Percentiles rank a stretch among this genome's conserved stretches.
These are phyloP conservation scores for Tuber microsphaerosporum DNA, from an alignment of 495 filamentous ascomycete species.

Conservation along the genomic window DNA sequence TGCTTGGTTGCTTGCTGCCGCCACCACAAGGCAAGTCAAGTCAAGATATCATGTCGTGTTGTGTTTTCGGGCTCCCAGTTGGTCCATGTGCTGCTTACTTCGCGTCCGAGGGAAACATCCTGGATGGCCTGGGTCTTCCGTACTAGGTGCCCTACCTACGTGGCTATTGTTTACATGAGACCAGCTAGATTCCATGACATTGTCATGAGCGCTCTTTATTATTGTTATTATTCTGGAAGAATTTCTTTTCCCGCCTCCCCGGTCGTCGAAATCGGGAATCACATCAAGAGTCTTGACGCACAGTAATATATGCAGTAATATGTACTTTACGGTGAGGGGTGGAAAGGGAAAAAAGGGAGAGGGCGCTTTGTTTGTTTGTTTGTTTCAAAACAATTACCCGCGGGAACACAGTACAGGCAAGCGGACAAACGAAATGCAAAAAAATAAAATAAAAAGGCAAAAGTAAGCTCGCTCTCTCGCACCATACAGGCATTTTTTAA, in stretches of 20 bases:
- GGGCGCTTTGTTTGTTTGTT: conserved; percentile 3
- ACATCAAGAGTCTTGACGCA: not conserved
- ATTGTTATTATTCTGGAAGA: not conserved
- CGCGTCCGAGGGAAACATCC: not conserved
- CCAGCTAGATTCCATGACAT: not conserved
- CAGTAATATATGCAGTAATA: not conserved
- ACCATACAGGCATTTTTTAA: not conserved
- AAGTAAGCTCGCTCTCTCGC: not conserved
- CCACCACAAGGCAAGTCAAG: not conserved
- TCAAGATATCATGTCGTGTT: not conserved
- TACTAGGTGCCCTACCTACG: not conserved
- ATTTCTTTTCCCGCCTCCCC: not conserved
- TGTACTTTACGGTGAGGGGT: not conserved
- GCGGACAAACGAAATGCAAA: not conserved
- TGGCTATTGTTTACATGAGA: not conserved
- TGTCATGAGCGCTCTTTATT: not conserved
- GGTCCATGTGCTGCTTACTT: conserved; percentile 1
- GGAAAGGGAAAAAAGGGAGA: not conserved
- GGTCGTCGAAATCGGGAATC: not conserved
- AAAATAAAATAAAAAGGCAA: not conserved
- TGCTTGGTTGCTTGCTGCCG: not conserved
- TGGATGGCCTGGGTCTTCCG: not conserved
- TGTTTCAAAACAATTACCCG: conserved; percentile 4
- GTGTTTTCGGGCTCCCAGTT: not conserved
- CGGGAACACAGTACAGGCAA: not conserved